Conservation (phyloP, 768 basidiomycete genomes). For the Strobilomyces echinocephalus region DNA sequence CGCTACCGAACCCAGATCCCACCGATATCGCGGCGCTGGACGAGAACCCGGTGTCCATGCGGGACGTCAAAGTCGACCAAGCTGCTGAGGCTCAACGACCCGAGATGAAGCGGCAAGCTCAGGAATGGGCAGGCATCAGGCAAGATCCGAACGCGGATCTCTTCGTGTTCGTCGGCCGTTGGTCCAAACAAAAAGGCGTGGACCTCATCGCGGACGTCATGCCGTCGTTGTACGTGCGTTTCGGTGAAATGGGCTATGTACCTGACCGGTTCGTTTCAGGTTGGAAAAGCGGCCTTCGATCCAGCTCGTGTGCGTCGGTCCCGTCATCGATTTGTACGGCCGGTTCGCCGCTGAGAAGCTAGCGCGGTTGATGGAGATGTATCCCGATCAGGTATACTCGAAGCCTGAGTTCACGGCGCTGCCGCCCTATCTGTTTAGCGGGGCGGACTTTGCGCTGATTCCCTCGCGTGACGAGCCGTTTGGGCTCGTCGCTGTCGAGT, state of each 20-base stretch:
- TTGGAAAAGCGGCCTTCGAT: slow-evolving; percentile 82
- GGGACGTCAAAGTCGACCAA: slow-evolving; percentile 72
- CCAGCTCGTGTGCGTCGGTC: slow-evolving; percentile 85
- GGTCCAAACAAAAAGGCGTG: slow-evolving; percentile 99
- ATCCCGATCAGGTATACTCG: slow-evolving; percentile 91
- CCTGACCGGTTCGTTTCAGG: slow-evolving; percentile 33
- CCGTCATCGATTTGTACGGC: slow-evolving; percentile 93
- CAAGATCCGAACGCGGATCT: slow-evolving; percentile 87
- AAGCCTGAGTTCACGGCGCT: slow-evolving; percentile 95
- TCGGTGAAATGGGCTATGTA: neutral
- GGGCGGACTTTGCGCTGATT: slow-evolving; percentile 93
- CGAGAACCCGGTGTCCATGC: slow-evolving; percentile 65
- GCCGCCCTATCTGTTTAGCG: slow-evolving; percentile 89
- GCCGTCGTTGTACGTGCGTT: slow-evolving; percentile 69
- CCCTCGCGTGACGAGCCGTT: slow-evolving; percentile 96
- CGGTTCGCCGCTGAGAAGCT: slow-evolving; percentile 95
- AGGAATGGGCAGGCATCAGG: slow-evolving; percentile 92
- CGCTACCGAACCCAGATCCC: slow-evolving; percentile 91
- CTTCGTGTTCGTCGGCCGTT: slow-evolving; percentile 95
- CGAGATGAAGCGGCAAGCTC: slow-evolving; percentile 85
- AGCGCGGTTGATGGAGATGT: slow-evolving; percentile 88
- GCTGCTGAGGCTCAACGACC: slow-evolving; percentile 86
- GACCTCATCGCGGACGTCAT: slow-evolving; percentile 95
- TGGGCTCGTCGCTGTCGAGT: slow-evolving; percentile 93
- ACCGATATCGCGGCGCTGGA: slow-evolving; percentile 92